Base-by-base conservation (phyloP, 805 yeast species). In the Cyberlindnera meyerae region DNA sequence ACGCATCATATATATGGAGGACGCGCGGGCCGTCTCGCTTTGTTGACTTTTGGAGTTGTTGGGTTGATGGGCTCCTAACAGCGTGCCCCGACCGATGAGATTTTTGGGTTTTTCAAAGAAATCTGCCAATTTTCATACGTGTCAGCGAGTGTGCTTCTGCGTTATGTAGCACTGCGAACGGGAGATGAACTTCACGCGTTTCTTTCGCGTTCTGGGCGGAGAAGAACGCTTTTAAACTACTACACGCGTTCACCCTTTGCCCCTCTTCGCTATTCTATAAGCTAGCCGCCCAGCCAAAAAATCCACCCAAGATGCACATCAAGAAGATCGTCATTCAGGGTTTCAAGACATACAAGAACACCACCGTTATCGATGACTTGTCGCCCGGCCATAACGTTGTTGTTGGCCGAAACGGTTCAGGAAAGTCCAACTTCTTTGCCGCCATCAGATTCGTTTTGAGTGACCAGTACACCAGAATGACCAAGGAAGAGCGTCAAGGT, bases 321-420 rank as follows among this genome's bases (percentile, higher is more conserved):
- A 64, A 60, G 43, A 53, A 68, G 57, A 84, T 90, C 30, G 71
- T 76, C 9, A 83, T 90, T 37, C 94, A 87, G 56, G 97, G 97
- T 24, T 90, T 90, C 67, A 88, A 87, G 62, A 88, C 97, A 44
- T 90, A 88, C 58, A 82, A 83, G 61, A 82, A 84, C 51, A 79
- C 86, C 27, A 84, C 96, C 0, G 71, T 77, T 4, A 75, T 89
- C 11, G 93, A 83, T 28, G 68, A 75, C 12, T 66, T 93, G 22
- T 82, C 94, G 1, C 90, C 95, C 0, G 76, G 77, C 37, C 82
- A 81, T 54, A 90, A 90, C 61, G 94, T 90, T 15, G 78, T 83
- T 12, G 87, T 89, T 22, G 97, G 97, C 2, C 66, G 95, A 34
- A 89, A 89, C 61, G 97, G 97, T n/a, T 84, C 96, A 8, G 98